A percentile compares a stretch with the other conserved stretches of the same genome.
Evolutionary conservation across 192 early-diverging fungal genomes (phyloP).

Genomic region (Rhizophagus clarus): DNA sequence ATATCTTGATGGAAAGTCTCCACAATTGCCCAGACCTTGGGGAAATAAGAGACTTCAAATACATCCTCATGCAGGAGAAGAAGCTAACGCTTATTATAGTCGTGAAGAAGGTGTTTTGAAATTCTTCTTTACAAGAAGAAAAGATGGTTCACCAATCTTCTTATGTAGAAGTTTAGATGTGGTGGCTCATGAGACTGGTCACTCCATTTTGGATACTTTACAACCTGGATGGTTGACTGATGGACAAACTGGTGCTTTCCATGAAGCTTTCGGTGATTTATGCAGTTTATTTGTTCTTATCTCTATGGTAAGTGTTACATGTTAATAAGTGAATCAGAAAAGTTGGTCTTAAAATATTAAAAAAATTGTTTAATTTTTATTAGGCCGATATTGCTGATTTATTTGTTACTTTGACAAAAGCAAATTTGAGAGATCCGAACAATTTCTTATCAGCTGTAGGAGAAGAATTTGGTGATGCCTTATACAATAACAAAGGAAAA

Average conservation of each 20-base stretch:
- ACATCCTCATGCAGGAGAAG: conserved; percentile 5
- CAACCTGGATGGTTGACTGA: background rate
- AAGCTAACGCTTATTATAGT: conserved; percentile 8
- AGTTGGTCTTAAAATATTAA: too few species aligned
- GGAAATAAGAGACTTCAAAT: background rate
- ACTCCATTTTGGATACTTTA: background rate
- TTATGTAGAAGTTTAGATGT: conserved; percentile 10
- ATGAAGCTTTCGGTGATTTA: conserved; percentile 26
- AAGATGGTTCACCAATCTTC: background rate
- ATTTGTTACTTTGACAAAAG: conserved; percentile 6
- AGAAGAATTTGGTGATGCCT: conserved; percentile 15
- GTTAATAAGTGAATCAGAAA: too few species aligned
- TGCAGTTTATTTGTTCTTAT: background rate
- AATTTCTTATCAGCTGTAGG: conserved; percentile 18
- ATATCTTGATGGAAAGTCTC: conserved; percentile 9
- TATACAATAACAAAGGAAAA: conserved; percentile 15
- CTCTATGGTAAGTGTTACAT: background rate
- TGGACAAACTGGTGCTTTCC: conserved; percentile 20
- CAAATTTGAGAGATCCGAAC: background rate
- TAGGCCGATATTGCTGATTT: background rate
- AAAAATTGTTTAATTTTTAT: background rate
- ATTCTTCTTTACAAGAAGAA: background rate
- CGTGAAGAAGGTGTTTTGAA: background rate
- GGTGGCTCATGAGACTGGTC: conserved; percentile 9
- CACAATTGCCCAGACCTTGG: background rate